These are phyloP conservation scores for Nitzschia inconspicua DNA, from an alignment of 108 stramenopile species.

Conservation along the genomic window DNA sequence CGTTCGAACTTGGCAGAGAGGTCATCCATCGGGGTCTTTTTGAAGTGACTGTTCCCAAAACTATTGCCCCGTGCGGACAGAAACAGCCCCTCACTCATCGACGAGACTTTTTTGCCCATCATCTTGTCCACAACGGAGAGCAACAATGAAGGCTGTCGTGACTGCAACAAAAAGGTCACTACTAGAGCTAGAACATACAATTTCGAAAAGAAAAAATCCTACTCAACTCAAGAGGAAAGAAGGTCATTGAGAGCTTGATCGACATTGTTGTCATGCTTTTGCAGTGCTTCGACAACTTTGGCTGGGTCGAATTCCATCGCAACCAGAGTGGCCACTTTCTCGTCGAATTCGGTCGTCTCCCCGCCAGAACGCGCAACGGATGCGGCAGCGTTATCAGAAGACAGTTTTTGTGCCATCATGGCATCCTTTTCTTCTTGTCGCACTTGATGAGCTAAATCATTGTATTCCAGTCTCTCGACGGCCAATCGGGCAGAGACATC, in stretches of 20 bases:
- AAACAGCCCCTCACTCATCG: conserved; percentile 11
- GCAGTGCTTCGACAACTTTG: conserved; percentile 44
- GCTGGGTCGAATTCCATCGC: conserved; percentile 66
- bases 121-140: neutral
- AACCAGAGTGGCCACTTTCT: conserved; percentile 52
- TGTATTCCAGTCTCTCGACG: conserved; percentile 54
- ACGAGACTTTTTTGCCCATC: neutral
- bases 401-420: conserved; percentile 37
- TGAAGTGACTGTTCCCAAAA: too few relatives aligned
- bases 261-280: conserved; percentile 49
- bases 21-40: too few relatives aligned
- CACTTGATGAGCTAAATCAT: conserved; percentile 19
- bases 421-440: conserved; percentile 49
- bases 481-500: conserved; percentile 39
- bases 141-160: neutral
- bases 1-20: too few relatives aligned
- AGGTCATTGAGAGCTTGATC: conserved; percentile 57
- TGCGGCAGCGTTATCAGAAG: neutral
- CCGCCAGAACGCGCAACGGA: conserved; percentile 5
- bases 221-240: conserved; percentile 10
- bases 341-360: too few relatives aligned
- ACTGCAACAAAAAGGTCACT: neutral
- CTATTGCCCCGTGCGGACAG: too few relatives aligned
- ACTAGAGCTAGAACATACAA: neutral
- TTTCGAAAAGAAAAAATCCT: neutral